These are phyloP conservation scores for Chondrus crispus DNA, from an alignment of 23 red algal species.

Conservation along the genomic window DNA sequence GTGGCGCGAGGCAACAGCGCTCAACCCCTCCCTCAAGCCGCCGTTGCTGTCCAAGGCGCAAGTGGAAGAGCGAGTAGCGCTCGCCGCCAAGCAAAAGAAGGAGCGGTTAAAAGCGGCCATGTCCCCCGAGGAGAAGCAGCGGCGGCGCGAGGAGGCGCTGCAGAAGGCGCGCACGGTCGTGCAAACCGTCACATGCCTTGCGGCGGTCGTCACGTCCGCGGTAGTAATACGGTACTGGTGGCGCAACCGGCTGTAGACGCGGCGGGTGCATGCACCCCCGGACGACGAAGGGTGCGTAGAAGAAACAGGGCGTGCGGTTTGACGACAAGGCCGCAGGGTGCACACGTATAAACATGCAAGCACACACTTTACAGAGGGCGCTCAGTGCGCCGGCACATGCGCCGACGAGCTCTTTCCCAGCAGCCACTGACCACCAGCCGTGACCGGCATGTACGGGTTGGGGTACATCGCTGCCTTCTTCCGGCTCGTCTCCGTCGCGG, in stretches of 20 bases:
- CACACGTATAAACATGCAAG: too few species aligned
- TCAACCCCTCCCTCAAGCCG: conserved; percentile 60
- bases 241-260: conserved; percentile 59
- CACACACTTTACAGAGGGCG: too few species aligned
- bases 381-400: too few species aligned
- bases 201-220: not conserved
- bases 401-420: not conserved
- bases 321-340: too few species aligned
- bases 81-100: not conserved
- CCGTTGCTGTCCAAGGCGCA: conserved; percentile 38
- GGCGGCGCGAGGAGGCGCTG: conserved; percentile 37
- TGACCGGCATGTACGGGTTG: not conserved
- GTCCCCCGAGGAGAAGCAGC: conserved; percentile 47
- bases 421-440: not conserved
- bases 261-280: too few species aligned
- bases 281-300: not conserved
- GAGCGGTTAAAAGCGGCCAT: not conserved
- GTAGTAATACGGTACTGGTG: conserved; percentile 49
- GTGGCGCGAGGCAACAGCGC: conserved; percentile 51
- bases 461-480: not conserved
- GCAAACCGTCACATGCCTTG: not conserved
- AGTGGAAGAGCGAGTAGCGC: conserved; percentile 24
- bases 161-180: conserved; percentile 14
- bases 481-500: not conserved
- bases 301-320: too few species aligned